Base-by-base conservation (phyloP, 2,329 filamentous ascomycete genomes). In the Endothia cerciana region DNA sequence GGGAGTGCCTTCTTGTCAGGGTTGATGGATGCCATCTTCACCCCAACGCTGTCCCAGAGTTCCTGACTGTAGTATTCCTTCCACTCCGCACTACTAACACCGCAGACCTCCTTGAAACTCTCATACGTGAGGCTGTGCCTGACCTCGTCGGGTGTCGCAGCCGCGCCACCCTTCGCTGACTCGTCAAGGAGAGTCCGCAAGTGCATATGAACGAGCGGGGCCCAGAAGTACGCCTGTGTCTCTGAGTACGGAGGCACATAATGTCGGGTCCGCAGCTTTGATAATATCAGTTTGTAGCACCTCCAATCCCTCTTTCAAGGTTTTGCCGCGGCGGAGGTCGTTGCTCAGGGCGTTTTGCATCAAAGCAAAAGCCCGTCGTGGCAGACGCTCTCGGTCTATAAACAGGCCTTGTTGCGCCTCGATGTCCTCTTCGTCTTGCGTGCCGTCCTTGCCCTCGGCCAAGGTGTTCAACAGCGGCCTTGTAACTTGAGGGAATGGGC, bases 171-270 rank as follows among this genome's bases (percentile, higher is more conserved):
- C 19, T 60, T 36, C 15, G 11, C 5, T 10, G 57, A 11, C 25
- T 11, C 7, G 41, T 28, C 38, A 3, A 47, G 15, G 8, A 73
- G 28, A 0, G 71, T 71, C 1, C 66, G 56, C 2, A 72, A 22
- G 3, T 69, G 67, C 1, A 71, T 68, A 2, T 75, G 73, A 0
- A 70, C 68, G 1, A 73, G 62, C 53, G 76, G 73, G 0, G 75
- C 70, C 74, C 74, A 76, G 55, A 76, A 76, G 53, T 75, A 76
- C 0, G 74, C 72, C 41, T 75, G 75, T 0, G 74, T 76, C 66
- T 75, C 73, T 1, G 74, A 76, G 60, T 75, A 76, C 1, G 74
- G 71, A 2, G 69, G 47, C 0, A 76, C 33, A 0, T 33, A n/a
- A 22, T 71, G 65, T 0, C 51, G 36, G 0, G 68, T 70, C 1